Evolutionary conservation across 495 filamentous ascomycete genomes (phyloP).

Genomic region (Neurospora tetraspora): DNA sequence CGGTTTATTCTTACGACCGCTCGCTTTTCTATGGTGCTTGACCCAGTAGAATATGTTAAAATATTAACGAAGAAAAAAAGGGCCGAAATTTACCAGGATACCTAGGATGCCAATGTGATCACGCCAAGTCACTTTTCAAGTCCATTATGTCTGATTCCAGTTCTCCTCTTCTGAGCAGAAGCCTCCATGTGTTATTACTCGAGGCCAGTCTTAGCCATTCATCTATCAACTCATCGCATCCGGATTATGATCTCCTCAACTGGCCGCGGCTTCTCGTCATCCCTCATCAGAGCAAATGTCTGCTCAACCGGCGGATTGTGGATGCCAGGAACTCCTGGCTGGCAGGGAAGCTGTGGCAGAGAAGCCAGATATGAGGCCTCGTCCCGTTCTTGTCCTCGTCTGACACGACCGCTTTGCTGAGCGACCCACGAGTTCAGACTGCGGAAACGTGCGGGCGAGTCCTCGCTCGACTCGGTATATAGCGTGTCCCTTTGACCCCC

Average conservation of each 20-base stretch:
- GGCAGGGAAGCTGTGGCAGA: constrained; percentile 14
- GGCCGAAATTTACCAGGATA: background rate
- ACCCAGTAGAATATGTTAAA: too few relatives aligned
- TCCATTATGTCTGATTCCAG: background rate
- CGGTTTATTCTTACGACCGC: too few relatives aligned
- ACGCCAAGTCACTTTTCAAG: background rate
- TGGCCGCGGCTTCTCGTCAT: constrained; percentile 20
- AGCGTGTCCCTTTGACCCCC: constrained; percentile 26
- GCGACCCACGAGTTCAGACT: constrained; percentile 52
- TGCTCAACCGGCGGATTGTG: constrained; percentile 25
- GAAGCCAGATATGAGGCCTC: constrained; percentile 14
- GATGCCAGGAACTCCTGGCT: constrained; percentile 21
- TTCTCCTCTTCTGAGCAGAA: background rate
- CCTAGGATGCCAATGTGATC: background rate
- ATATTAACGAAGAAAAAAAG: background rate
- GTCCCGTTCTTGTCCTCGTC: constrained; percentile 22
- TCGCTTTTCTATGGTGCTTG: too few relatives aligned
- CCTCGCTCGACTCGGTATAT: constrained; percentile 38
- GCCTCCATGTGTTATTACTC: background rate
- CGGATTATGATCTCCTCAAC: constrained; percentile 9
- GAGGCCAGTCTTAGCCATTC: background rate
- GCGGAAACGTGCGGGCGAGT: constrained; percentile 44
- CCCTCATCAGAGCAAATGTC: constrained; percentile 22
- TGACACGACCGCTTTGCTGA: constrained; percentile 41
- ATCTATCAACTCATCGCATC: background rate